A percentile compares a stretch with the other conserved stretches of the same genome.
phyloP scores from a whole-genome alignment of 148 eudicot species.

The Rhododendron mucronatum region DNA sequence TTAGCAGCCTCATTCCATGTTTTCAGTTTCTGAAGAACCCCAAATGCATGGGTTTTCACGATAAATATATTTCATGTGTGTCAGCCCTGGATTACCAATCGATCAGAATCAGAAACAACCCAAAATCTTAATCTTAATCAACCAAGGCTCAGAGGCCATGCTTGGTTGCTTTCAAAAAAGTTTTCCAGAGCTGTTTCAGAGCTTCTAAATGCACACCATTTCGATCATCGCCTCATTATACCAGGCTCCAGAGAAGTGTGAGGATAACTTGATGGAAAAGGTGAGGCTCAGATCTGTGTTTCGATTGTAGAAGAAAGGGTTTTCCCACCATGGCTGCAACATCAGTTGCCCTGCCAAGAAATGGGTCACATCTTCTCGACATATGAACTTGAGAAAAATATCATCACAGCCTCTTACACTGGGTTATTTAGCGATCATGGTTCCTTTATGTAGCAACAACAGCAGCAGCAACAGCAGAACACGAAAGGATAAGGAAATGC shows the following conservation, averaged over 20 bases:
- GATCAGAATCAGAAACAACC: background rate
- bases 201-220: background rate
- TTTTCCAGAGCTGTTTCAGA: background rate
- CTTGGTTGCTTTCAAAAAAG: background rate
- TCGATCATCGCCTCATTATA: background rate
- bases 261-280: background rate
- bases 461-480: background rate
- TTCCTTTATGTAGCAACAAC: background rate
- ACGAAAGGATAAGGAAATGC: background rate
- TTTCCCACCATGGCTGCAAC: background rate
- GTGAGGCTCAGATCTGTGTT: conserved; percentile 2
- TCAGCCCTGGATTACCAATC: background rate
- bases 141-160: background rate
- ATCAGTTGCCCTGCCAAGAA: background rate
- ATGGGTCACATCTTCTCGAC: background rate
- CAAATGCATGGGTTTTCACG: background rate
- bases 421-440: background rate
- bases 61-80: background rate
- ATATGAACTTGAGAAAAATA: background rate
- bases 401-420: background rate
- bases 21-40: background rate
- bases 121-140: background rate
- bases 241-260: background rate
- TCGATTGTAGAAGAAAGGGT: background rate
- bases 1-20: background rate